Evolutionary conservation across 495 filamentous ascomycete species (phyloP).

Genomic region (Penicillium ochrochloron): DNA sequence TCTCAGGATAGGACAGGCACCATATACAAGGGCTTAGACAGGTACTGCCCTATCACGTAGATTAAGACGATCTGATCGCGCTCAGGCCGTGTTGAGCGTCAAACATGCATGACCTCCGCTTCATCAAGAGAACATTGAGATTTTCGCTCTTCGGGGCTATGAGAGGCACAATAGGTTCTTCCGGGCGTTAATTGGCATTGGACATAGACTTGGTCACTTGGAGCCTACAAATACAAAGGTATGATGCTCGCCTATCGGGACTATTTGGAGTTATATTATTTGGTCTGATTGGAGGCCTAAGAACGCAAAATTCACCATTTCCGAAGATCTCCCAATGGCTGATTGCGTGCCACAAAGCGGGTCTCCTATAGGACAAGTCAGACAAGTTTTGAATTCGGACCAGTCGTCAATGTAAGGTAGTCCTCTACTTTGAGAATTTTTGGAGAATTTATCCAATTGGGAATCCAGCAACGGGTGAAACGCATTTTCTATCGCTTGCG

Average conservation of each 20-base stretch:
- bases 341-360: slow-evolving; percentile 20
- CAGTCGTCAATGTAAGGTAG: neutral
- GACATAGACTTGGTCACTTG: neutral
- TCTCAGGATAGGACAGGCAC: neutral
- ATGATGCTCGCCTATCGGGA: neutral
- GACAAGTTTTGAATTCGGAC: slow-evolving; percentile 14
- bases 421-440: neutral
- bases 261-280: neutral
- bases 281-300: neutral
- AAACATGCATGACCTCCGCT: slow-evolving; percentile 14
- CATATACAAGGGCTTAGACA: neutral
- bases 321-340: slow-evolving; percentile 26
- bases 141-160: neutral
- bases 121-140: neutral
- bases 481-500: too few relatives aligned
- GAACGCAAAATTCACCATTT: slow-evolving; percentile 4
- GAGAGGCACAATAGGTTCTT: neutral
- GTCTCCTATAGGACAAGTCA: slow-evolving; percentile 5
- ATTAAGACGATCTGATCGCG: slow-evolving; percentile 20
- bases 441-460: neutral
- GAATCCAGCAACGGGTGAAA: neutral
- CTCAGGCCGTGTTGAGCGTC: slow-evolving; percentile 16
- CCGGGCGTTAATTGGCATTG: neutral
- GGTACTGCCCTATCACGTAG: neutral
- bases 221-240: neutral